Evolutionary conservation across 2,329 filamentous ascomycete genomes (phyloP).

Genomic region (Canariomyces notabilis): DNA sequence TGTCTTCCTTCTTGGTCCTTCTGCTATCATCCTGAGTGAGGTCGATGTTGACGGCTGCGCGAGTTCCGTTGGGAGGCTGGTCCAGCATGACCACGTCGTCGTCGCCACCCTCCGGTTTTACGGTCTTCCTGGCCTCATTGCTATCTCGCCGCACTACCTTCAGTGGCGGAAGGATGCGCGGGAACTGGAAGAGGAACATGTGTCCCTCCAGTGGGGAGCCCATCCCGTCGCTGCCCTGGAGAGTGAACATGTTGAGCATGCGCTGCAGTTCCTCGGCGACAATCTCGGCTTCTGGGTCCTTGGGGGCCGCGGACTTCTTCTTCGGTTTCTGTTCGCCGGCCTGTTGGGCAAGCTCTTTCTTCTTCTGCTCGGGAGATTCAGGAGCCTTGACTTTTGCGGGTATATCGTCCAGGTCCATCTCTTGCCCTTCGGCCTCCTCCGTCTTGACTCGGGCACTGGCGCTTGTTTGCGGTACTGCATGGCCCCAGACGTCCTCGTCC

Average conservation of each 20-base stretch:
- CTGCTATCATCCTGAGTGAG: constrained; percentile 33
- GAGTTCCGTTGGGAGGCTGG: constrained; percentile 20
- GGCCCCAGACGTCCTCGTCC: constrained; percentile 39
- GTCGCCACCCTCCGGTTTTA: constrained; percentile 39
- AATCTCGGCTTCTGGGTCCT: constrained; percentile 28
- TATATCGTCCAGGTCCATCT: constrained; percentile 23
- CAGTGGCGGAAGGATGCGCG: constrained; percentile 56
- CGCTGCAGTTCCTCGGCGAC: constrained; percentile 31
- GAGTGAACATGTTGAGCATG: constrained; percentile 29
- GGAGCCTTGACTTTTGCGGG: constrained; percentile 26
- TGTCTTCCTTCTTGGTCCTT: constrained; percentile 26
- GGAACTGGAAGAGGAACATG: constrained; percentile 61
- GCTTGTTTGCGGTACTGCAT: constrained; percentile 30
- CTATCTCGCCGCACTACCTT: constrained; percentile 23
- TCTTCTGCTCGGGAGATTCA: constrained; percentile 31
- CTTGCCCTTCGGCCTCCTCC: constrained; percentile 17
- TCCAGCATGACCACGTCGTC: constrained; percentile 36
- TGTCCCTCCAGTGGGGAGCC: constrained; percentile 42
- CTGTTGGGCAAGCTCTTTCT: constrained; percentile 25
- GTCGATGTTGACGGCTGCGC: constrained; percentile 33
- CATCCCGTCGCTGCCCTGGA: constrained; percentile 21
- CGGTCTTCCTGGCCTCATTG: constrained; percentile 15
- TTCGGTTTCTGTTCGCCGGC: constrained; percentile 15
- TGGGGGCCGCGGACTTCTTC: constrained; percentile 17
- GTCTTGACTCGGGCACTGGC: constrained; percentile 22